Evolutionary conservation across 495 filamentous ascomycete species (phyloP).

Genomic region (Pseudoneurospora amorphoporcata): DNA sequence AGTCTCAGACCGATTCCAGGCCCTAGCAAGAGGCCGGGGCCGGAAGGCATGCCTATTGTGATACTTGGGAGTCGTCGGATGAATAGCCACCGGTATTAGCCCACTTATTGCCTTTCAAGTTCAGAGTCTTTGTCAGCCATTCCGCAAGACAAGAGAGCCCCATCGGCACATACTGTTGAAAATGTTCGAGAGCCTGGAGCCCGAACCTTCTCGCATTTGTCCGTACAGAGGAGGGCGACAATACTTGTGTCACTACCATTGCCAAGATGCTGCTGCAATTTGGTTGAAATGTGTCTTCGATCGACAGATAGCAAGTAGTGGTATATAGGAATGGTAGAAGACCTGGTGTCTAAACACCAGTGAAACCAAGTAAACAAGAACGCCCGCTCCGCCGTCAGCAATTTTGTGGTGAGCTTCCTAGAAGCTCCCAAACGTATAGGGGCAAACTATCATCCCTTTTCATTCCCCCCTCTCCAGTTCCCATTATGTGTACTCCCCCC

Average conservation of each 20-base stretch:
- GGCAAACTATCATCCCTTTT: neutral
- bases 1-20: neutral
- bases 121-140: neutral
- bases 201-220: neutral
- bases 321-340: neutral
- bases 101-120: neutral
- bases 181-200: neutral
- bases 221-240: neutral
- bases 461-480: neutral
- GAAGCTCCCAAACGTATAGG: neutral
- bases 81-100: neutral
- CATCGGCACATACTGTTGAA: too few relatives aligned
- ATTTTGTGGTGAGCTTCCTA: neutral
- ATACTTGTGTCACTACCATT: neutral
- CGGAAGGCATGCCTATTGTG: neutral
- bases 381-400: neutral
- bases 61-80: neutral
- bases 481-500: slow-evolving; percentile 2
- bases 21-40: neutral
- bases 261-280: neutral
- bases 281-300: neutral
- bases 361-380: neutral
- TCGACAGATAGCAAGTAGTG: neutral
- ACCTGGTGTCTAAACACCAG: neutral
- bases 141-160: neutral